Evolutionary conservation across 495 filamentous ascomycete species (phyloP).

Genomic region (Aspergillus saccharolyticus): DNA sequence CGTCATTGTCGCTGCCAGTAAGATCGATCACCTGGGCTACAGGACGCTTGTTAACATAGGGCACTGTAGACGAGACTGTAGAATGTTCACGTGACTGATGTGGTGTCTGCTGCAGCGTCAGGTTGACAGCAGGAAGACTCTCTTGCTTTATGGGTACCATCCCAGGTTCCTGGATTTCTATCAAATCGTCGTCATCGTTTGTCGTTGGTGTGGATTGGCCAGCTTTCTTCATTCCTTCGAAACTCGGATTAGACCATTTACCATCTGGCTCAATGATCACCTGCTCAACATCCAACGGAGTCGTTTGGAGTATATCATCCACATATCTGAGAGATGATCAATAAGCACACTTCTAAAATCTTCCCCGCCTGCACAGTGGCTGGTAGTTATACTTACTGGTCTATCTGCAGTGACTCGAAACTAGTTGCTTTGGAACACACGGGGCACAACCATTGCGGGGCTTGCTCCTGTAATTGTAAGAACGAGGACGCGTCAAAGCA

Average conservation of each 20-base stretch:
- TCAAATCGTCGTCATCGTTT: constrained; percentile 62
- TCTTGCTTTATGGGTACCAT: constrained; percentile 45
- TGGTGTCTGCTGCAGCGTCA: constrained; percentile 46
- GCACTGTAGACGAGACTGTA: constrained; percentile 39
- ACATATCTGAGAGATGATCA: constrained; percentile 63
- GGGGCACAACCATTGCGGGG: constrained; percentile 90
- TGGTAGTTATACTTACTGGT: constrained; percentile 57
- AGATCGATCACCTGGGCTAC: constrained; percentile 69
- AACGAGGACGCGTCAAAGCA: constrained; percentile 96
- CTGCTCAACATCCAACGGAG: constrained; percentile 65
- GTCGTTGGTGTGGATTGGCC: constrained; percentile 36
- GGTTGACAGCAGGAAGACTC: constrained; percentile 23
- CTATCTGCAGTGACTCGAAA: constrained; percentile 77
- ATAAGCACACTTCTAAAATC: neutral
- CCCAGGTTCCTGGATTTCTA: constrained; percentile 58
- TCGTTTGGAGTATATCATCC: constrained; percentile 72
- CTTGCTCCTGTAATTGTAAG: constrained; percentile 89
- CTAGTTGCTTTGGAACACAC: constrained; percentile 79
- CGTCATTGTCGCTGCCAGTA: constrained; percentile 50
- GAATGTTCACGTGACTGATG: constrained; percentile 53
- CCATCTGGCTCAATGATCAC: constrained; percentile 88
- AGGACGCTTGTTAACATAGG: constrained; percentile 56
- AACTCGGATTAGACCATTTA: constrained; percentile 57
- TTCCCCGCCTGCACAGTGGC: neutral
- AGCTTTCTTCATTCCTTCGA: constrained; percentile 28